phyloP scores from a whole-genome alignment of 768 basidiomycete genomes.

The Roridomyces roridus region DNA sequence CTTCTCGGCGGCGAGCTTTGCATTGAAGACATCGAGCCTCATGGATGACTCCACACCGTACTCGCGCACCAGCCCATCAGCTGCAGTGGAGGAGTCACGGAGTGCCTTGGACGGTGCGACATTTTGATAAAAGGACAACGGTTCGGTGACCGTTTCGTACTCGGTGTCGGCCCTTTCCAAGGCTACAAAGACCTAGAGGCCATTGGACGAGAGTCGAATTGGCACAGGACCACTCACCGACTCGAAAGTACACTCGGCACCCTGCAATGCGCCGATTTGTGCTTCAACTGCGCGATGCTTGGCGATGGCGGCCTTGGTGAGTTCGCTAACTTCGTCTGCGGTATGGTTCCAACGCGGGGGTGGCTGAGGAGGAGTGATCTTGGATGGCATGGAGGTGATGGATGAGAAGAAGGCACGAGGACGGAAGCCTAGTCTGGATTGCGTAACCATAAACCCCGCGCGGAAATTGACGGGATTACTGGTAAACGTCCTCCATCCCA shows the following conservation, averaged over 20 bases:
- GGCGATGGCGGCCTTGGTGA: slow-evolving; percentile 66
- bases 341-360: slow-evolving; percentile 73
- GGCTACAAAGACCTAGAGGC: slow-evolving; percentile 70
- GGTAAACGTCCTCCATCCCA: slow-evolving; percentile 45
- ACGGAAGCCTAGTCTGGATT: no score
- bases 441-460: no score
- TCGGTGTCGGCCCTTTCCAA: slow-evolving; percentile 68
- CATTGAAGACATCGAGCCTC: slow-evolving; percentile 81
- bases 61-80: slow-evolving; percentile 73
- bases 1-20: slow-evolving; percentile 71
- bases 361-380: slow-evolving; percentile 65
- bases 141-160: slow-evolving; percentile 58
- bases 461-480: slow-evolving; percentile 39
- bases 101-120: slow-evolving; percentile 76
- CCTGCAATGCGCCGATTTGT: slow-evolving; percentile 61
- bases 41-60: slow-evolving; percentile 80
- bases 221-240: slow-evolving; percentile 51
- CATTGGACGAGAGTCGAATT: background rate
- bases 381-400: slow-evolving; percentile 36
- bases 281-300: slow-evolving; percentile 61
- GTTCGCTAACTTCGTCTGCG: slow-evolving; percentile 59
- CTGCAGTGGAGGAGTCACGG: slow-evolving; percentile 81
- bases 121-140: slow-evolving; percentile 81
- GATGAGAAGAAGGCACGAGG: slow-evolving; percentile 37
- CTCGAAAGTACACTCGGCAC: slow-evolving; percentile 66